phyloP scores from a whole-genome alignment of 805 yeast genomes.

The Candida saitoana region DNA sequence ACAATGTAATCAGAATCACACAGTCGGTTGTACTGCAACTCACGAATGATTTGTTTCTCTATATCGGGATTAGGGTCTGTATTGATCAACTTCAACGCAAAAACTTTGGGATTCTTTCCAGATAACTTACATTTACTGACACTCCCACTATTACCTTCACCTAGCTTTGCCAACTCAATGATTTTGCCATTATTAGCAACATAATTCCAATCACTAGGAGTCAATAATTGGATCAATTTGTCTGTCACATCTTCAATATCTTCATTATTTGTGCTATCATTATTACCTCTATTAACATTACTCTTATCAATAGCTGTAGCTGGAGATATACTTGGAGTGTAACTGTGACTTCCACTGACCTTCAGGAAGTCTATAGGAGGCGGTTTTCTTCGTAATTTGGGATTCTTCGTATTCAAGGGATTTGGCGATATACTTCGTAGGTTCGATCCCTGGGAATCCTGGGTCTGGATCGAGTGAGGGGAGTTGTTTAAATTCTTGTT shows the following conservation, averaged over 20 bases:
- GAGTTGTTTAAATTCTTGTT: background rate
- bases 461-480: background rate
- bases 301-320: background rate
- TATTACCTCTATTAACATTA: background rate
- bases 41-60: slow-evolving; percentile 87
- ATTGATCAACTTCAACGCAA: slow-evolving; percentile 77
- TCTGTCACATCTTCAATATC: slow-evolving; percentile 2
- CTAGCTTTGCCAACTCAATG: slow-evolving; percentile 64
- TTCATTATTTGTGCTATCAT: slow-evolving; percentile 1
- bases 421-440: background rate
- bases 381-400: slow-evolving; percentile 30
- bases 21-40: slow-evolving; percentile 78
- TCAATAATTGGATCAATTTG: slow-evolving; percentile 27
- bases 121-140: slow-evolving; percentile 71
- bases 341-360: slow-evolving; percentile 24
- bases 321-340: slow-evolving; percentile 10
- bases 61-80: slow-evolving; percentile 80
- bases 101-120: slow-evolving; percentile 45
- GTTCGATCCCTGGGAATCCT: background rate
- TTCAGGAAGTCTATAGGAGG: slow-evolving; percentile 41
- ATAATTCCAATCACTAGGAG: slow-evolving; percentile 71
- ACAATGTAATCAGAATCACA: slow-evolving; percentile 85
- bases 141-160: slow-evolving; percentile 94
- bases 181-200: slow-evolving; percentile 59
- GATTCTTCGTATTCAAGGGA: slow-evolving; percentile 1